Base-by-base conservation (phyloP, 2,329 filamentous ascomycete species). In the Rhynchosporium agropyri region DNA sequence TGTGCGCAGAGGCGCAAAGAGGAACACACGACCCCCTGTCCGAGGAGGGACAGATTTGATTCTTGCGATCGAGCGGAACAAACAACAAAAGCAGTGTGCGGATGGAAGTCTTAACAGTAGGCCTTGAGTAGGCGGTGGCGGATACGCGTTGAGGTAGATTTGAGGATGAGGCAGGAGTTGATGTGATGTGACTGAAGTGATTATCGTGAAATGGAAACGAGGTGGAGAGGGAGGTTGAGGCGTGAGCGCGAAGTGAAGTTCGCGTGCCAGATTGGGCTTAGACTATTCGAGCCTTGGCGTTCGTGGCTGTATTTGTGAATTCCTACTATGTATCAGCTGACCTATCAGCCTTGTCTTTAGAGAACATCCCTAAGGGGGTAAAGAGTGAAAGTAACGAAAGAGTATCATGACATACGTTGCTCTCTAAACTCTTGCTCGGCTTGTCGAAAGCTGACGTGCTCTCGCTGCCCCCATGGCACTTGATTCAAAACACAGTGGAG, bases 1-100 rank as follows among this genome's bases (percentile, higher is more conserved):
- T 54, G 69, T 66, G 68, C 71, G 72, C 68, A 65, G 68, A 66
- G 55, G 63, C 45, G 63, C 36, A 59, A 62, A 20, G 45, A 45
- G 33, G 55, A 62, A 55, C 61, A 68, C 68, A 68, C 69, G 69
- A 66, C 65, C 68, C 62, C 53, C 60, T 64, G 60, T 42, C 60
- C 38, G 20, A 20, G 20, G 65, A 67, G 65, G 66, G 62, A 65
- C 58, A 63, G 59, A 65, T 64, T 56, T 56, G 48, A 50, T 33
- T 63, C 57, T 58, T 67, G 65, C 63, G 64, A 59, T 65, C 9
- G 48, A 53, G 51, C n/a, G 33, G 28, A 40, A 51, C 28, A 13
- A 36, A 5, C 9, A 42, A 28, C 6, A 54, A 36, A 54, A 54
- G 31, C 4, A 12, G 31, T 54, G 36, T 36, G 51, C 8, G 31